phyloP scores from a whole-genome alignment of 2,329 filamentous ascomycete genomes.

The Xylaria sp. region DNA sequence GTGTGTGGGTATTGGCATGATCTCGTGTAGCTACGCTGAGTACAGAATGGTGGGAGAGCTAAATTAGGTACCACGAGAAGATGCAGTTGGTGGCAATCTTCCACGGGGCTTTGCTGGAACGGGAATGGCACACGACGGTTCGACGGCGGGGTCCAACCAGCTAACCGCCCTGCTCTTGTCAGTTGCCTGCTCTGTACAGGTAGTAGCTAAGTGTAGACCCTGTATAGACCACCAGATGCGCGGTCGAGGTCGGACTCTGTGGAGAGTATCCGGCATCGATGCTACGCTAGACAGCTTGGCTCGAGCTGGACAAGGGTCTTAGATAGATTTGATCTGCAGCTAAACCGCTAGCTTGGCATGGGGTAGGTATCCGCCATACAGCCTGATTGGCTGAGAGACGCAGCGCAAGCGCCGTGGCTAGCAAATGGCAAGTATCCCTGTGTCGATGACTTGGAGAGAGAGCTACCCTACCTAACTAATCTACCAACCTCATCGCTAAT shows the following conservation, averaged over 20 bases:
- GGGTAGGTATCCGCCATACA: conserved; percentile 25
- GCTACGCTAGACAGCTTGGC: conserved; percentile 8
- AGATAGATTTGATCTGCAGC: conserved; percentile 47
- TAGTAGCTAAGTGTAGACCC: conserved; percentile 12
- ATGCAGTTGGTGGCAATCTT: neutral
- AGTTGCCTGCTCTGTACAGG: neutral
- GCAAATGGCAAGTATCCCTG: conserved; percentile 25
- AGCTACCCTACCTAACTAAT: neutral
- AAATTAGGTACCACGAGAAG: conserved; percentile 31
- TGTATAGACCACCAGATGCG: conserved; percentile 7
- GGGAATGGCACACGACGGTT: conserved; percentile 23
- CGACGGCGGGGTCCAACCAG: neutral
- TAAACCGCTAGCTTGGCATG: conserved; percentile 42
- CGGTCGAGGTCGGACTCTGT: conserved; percentile 28
- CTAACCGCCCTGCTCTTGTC: conserved; percentile 28
- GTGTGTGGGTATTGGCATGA: conserved; percentile 18
- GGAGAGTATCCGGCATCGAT: conserved; percentile 28
- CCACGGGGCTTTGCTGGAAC: conserved; percentile 21
- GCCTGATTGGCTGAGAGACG: conserved; percentile 38
- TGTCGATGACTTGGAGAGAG: neutral
- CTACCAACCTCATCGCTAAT: neutral
- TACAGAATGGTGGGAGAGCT: conserved; percentile 6
- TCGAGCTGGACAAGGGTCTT: conserved; percentile 41
- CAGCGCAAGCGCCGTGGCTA: conserved; percentile 50
- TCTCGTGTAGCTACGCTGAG: conserved; percentile 1